A percentile compares a stretch with the other conserved stretches of the same genome.
Conservation (phyloP, 2,329 filamentous ascomycete species). For the Nigrospora osmanthi region DNA sequence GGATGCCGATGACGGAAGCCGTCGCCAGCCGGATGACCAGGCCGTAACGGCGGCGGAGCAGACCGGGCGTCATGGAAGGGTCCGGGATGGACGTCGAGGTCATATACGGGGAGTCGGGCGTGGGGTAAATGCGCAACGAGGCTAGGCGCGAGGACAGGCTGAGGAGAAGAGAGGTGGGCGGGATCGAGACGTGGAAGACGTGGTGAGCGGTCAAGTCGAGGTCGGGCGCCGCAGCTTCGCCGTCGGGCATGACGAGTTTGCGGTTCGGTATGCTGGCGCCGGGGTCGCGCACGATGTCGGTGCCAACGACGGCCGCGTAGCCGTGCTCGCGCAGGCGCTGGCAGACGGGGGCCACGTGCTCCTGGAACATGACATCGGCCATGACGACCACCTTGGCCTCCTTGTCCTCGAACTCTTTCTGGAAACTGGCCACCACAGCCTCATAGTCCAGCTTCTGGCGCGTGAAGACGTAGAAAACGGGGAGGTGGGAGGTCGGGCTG, state of each 20-base stretch:
- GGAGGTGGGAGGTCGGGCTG: slow-evolving; percentile 78
- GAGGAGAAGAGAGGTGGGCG: slow-evolving; percentile 75
- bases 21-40: slow-evolving; percentile 74
- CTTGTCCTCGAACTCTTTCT: slow-evolving; percentile 58
- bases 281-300: slow-evolving; percentile 69
- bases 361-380: slow-evolving; percentile 82
- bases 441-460: slow-evolving; percentile 58
- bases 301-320: slow-evolving; percentile 64
- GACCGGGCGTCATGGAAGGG: slow-evolving; percentile 33
- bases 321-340: slow-evolving; percentile 48
- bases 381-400: slow-evolving; percentile 65
- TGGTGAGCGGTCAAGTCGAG: slow-evolving; percentile 56
- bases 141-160: slow-evolving; percentile 78
- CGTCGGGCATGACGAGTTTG: slow-evolving; percentile 36
- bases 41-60: slow-evolving; percentile 80
- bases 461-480: slow-evolving; percentile 89
- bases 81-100: slow-evolving; percentile 34
- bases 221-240: slow-evolving; percentile 22
- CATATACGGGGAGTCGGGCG: slow-evolving; percentile 34
- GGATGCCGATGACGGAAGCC: slow-evolving; percentile 79
- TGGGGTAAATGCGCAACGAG: slow-evolving; percentile 71
- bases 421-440: slow-evolving; percentile 52
- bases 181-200: slow-evolving; percentile 78
- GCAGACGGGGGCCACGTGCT: slow-evolving; percentile 58
- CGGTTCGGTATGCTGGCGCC: slow-evolving; percentile 79